Conservation (phyloP, 2,329 filamentous ascomycete genomes). For the Phialophora tarda region DNA sequence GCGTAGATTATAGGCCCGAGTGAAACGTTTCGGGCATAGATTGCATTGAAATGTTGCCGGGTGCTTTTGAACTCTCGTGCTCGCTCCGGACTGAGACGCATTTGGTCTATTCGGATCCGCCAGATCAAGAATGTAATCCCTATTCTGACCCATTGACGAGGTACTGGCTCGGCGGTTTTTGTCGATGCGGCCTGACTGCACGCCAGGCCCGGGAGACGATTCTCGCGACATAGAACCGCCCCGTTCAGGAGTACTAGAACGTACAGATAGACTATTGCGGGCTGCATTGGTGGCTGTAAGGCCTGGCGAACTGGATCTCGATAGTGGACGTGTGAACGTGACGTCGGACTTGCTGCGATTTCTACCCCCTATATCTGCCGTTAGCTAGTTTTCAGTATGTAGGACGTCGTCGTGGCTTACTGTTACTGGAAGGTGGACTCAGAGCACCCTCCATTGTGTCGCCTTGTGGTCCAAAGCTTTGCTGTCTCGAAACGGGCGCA, state of each 20-base stretch:
- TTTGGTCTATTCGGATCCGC: conserved; percentile 85
- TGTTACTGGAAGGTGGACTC: conserved; percentile 67
- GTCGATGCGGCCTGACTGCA: conserved; percentile 41
- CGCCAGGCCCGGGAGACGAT: conserved; percentile 46
- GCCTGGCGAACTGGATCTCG: conserved; percentile 36
- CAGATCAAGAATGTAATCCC: conserved; percentile 84
- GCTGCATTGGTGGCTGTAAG: conserved; percentile 40
- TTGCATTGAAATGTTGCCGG: conserved; percentile 95
- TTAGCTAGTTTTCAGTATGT: conserved; percentile 33
- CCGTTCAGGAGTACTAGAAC: conserved; percentile 53
- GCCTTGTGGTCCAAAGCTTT: conserved; percentile 70
- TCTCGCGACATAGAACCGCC: conserved; percentile 49
- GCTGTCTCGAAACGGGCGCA: conserved; percentile 68
- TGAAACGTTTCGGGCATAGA: conserved; percentile 94
- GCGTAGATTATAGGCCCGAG: conserved; percentile 91
- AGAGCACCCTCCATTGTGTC: conserved; percentile 75
- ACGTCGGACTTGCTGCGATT: conserved; percentile 66
- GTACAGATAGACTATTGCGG: conserved; percentile 42
- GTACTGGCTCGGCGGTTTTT: conserved; percentile 53
- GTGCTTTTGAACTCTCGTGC: conserved; percentile 93
- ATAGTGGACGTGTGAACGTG: conserved; percentile 44
- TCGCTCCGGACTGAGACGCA: conserved; percentile 58
- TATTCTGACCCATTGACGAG: conserved; percentile 58
- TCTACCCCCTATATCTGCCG: conserved; percentile 53
- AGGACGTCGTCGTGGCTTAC: conserved; percentile 8